phyloP scores from a whole-genome alignment of 768 basidiomycete genomes.

The Tulasnella sp. region DNA sequence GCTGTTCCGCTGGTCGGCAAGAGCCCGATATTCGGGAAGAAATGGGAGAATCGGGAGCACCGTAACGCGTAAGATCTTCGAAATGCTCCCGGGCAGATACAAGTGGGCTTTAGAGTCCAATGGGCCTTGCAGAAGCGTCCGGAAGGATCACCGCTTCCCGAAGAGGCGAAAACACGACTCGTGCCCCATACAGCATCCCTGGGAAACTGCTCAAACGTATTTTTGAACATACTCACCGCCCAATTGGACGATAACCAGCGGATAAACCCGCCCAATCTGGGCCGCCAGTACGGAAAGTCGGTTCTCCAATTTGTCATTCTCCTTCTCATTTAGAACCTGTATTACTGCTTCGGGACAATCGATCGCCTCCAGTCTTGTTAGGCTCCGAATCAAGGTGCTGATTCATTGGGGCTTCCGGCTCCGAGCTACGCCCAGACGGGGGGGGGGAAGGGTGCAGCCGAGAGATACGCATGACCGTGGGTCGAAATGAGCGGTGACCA shows the following conservation, averaged over 20 bases:
- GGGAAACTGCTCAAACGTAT: no score
- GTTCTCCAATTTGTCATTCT: background rate
- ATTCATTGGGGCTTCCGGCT: background rate
- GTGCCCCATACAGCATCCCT: no score
- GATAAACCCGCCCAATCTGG: background rate
- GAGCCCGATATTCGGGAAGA: no score
- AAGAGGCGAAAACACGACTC: no score
- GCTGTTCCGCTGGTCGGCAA: background rate
- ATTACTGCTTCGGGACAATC: background rate
- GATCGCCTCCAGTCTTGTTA: background rate
- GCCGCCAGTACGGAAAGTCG: background rate
- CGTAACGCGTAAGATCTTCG: no score
- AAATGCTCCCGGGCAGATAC: no score
- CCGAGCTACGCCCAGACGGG: background rate
- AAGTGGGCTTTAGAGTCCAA: background rate
- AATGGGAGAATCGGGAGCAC: no score
- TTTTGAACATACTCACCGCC: no score
- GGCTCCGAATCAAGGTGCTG: background rate
- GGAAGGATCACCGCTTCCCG: background rate
- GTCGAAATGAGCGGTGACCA: background rate
- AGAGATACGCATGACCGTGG: no score
- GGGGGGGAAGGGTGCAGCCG: background rate
- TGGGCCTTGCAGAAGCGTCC: background rate
- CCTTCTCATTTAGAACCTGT: background rate
- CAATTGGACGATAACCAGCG: background rate